Base-by-base conservation (phyloP, 495 filamentous ascomycete genomes). In the Tetracladium marchalianum region DNA sequence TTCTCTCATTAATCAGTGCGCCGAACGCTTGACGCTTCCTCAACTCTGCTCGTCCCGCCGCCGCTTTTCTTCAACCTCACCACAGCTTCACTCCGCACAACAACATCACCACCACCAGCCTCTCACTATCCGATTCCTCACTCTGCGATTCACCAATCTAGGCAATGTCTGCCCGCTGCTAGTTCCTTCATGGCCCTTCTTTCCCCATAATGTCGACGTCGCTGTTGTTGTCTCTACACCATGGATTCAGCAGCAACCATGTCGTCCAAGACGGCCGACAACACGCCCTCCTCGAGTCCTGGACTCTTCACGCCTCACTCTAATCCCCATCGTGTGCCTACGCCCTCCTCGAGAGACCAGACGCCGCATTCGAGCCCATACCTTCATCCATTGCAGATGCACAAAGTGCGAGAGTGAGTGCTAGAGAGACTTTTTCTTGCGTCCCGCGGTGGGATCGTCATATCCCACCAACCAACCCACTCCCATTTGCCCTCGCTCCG, bases 361-460 rank as follows among this genome's bases (percentile, higher is more conserved):
- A 57, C 57, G 11, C 55, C 57, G 1, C 46, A 47, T 15, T 46
- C 51, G 12, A 60, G 57, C 45, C 57, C 57, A n/a, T 57, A 55
- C 39, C 45, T 60, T 31, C 57, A 60, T 47, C 57, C 57, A 18
- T 33, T 60, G 46, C 57, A 60, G 54, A 57, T 57, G 48, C 57
- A 55, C 42, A 57, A 50, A 47, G 57, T 60, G 41, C 41, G 75
- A 63, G 76, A 80, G 72, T 73, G 59, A 68, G 69, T 65, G 22
- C 22, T 18, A 18, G 2, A 32, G 22, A 27, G 22, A 27, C 22
- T 27, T 27, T n/a, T 34, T 35, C 16, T 40, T 45, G 36, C 22
- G 46, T 46, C 18, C 10, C 41, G 18, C 35, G n/a, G 27, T 33
- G 24, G n/a, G 16, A 37, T 32, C 5, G 40, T 19, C 41, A n/a